Conservation (phyloP, 1,284 basidiomycete species). For the Leccinum insolens region DNA sequence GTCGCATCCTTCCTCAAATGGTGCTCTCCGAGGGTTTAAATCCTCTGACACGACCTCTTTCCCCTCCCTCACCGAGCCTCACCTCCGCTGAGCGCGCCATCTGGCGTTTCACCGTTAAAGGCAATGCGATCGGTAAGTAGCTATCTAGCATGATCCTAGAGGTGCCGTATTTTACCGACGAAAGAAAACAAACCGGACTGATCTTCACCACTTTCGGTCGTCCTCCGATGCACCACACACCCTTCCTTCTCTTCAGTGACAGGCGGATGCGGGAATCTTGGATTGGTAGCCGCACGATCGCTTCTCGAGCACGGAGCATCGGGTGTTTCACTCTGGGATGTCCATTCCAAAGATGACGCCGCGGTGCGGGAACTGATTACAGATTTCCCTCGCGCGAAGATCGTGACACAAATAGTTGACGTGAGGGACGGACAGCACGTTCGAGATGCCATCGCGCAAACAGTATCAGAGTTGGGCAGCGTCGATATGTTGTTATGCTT, state of each 20-base stretch:
- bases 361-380: slow-evolving; percentile 30
- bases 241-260: slow-evolving; percentile 37
- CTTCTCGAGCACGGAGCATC: slow-evolving; percentile 45
- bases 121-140: slow-evolving; percentile 43
- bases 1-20: slow-evolving; percentile 34
- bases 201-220: background rate
- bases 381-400: slow-evolving; percentile 39
- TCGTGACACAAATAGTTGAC: slow-evolving; percentile 39
- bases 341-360: slow-evolving; percentile 23
- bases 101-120: slow-evolving; percentile 39
- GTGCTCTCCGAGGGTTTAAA: slow-evolving; percentile 37
- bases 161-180: background rate
- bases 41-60: slow-evolving; percentile 38
- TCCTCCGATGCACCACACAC: background rate
- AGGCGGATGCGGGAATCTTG: slow-evolving; percentile 44
- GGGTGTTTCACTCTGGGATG: slow-evolving; percentile 36
- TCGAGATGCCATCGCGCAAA: slow-evolving; percentile 32
- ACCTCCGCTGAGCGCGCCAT: slow-evolving; percentile 33
- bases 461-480: slow-evolving; percentile 34
- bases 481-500: slow-evolving; percentile 44
- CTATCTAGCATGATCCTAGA: too few relatives aligned
- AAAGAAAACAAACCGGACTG: background rate
- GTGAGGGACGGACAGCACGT: slow-evolving; percentile 38
- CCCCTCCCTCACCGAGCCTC: slow-evolving; percentile 21
- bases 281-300: slow-evolving; percentile 36